Evolutionary conservation across 2,329 filamentous ascomycete genomes (phyloP), one percentile per base, ranked within the genome.

Genomic region (Exserohilum turcica): DNA sequence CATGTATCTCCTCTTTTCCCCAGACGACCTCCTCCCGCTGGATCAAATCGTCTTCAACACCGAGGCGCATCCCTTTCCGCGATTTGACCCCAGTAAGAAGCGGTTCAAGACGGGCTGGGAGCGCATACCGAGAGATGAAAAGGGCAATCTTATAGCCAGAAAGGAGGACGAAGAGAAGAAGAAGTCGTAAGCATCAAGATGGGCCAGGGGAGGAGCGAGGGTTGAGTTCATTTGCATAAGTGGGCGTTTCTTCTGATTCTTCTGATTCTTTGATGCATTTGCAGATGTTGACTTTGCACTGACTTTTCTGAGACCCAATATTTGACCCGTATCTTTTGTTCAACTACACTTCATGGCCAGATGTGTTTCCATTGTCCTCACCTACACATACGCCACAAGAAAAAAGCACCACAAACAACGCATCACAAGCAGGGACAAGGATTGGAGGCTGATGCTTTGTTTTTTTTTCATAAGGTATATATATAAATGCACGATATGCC

Each of bases 31-130:
- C 32, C 79, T 97, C 36, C 91, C 92, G 2, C 81, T 99, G 28
- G 89, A 94, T 64, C 85, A 92, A 66, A 82, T 96, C 21, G 92
- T 99, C 33, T 86, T 97, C 71, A 99, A 99, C 74, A 99, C 94
- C 1, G 94, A 99, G 78, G 94, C 92, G 1, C 94, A 99, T 75
- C 85, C 90, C 1, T 82, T 99, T 54, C 94, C 94, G 6, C 82
- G 89, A 33, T 99, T 99, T 71, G 86, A 94, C 67, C 85, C 94
- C 74, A 87, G 85, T 1, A 84, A 83, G 63, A 74, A 74, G 63
- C 75, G 91, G 32, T 92, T 94, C 72, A 85, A 84, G 63, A 95
- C 91, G 0, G 91, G 91, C 1, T 96, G 91, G 91, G 78, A 85
- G 75, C 80, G 91, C 54, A 89, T 89, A 72, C 82, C 85, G 2